Conservation (phyloP, 345 rosid species). For the Corchorus olitorius region DNA sequence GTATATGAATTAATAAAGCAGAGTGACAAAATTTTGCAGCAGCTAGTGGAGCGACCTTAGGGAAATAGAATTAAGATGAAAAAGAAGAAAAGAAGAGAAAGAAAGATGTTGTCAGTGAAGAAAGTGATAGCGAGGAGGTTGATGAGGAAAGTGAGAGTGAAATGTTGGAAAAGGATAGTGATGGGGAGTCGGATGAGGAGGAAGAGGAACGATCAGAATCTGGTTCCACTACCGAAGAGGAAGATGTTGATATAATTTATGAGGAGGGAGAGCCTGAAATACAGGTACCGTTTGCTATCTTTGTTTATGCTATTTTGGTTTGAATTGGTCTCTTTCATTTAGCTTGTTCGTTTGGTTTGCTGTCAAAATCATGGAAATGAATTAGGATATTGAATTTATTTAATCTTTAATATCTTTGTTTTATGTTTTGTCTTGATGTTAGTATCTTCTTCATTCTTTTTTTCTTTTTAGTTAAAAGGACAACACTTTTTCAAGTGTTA, state of each 20-base stretch:
- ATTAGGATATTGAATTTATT: constrained; percentile 1
- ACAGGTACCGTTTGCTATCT: constrained; percentile 34
- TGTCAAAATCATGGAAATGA: not conserved
- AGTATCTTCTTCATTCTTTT: too few relatives aligned
- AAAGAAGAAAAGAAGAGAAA: not conserved
- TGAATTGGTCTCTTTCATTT: not conserved
- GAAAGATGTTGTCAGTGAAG: constrained; percentile 19
- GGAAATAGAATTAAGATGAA: not conserved
- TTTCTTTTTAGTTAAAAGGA: too few relatives aligned
- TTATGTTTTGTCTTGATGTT: not conserved
- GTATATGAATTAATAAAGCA: not conserved
- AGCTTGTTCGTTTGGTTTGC: not conserved
- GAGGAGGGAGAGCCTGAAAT: constrained; percentile 53
- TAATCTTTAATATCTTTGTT: not conserved
- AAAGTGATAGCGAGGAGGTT: constrained; percentile 11
- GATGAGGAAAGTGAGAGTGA: constrained; percentile 38
- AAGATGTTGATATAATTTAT: constrained; percentile 41
- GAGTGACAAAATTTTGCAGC: not conserved
- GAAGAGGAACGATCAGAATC: constrained; percentile 34
- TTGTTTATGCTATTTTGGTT: not conserved
- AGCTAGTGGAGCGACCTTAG: not conserved
- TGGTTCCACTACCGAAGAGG: constrained; percentile 58
- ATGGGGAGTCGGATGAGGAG: constrained; percentile 25
- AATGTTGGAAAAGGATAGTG: constrained; percentile 24
- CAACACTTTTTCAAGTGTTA: not conserved